These are phyloP conservation scores for Pisolithus orientalis DNA, from an alignment of 768 basidiomycete genomes.

Conservation along the genomic window DNA sequence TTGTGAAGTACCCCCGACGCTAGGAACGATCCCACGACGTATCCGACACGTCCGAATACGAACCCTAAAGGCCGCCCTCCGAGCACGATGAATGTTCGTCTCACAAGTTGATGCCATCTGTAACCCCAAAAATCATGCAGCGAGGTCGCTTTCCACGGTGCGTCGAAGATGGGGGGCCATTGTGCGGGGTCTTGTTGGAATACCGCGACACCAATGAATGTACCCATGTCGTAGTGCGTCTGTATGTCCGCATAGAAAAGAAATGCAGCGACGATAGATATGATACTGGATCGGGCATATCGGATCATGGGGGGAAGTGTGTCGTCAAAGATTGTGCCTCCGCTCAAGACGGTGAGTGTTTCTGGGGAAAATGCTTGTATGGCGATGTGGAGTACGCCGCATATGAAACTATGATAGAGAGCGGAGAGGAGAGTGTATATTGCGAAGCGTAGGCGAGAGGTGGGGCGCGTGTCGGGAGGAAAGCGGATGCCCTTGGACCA, in stretches of 20 bases:
- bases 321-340: constrained; percentile 29
- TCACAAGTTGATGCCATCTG: constrained; percentile 34
- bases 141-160: constrained; percentile 32
- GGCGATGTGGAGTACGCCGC: constrained; percentile 40
- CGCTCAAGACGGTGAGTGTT: constrained; percentile 19
- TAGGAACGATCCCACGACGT: constrained; percentile 49
- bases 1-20: constrained; percentile 54
- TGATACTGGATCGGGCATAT: constrained; percentile 35
- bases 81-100: constrained; percentile 24
- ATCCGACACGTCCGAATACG: constrained; percentile 42
- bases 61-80: constrained; percentile 25
- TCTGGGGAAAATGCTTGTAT: constrained; percentile 41
- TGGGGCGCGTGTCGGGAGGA: constrained; percentile 35
- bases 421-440: constrained; percentile 28
- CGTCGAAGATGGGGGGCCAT: constrained; percentile 29
- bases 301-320: constrained; percentile 21
- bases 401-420: constrained; percentile 30
- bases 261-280: constrained; percentile 40
- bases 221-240: constrained; percentile 20
- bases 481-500: constrained; percentile 37
- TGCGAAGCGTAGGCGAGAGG: constrained; percentile 33
- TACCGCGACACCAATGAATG: constrained; percentile 20
- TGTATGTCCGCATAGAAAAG: constrained; percentile 41
- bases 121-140: constrained; percentile 32
- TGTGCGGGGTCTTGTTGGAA: constrained; percentile 21